Evolutionary conservation across 768 basidiomycete species (phyloP), one percentile per base, ranked within the genome.

Genomic region (Candolleomyces aberdarensis): DNA sequence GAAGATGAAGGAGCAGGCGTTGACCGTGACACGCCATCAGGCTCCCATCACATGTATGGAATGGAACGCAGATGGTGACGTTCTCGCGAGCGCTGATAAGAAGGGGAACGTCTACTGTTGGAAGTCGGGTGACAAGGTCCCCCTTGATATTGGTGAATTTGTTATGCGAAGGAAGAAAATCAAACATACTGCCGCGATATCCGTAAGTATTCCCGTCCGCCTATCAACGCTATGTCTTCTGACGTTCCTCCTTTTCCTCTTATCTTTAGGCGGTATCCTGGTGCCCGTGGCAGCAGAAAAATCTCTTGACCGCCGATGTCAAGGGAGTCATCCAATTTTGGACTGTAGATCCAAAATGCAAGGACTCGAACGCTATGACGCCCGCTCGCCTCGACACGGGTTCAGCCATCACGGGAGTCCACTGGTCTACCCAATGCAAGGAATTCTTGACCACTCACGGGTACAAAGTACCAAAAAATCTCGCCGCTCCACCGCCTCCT

Each of bases 391-490:
- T 83, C n/a, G 80, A 83, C 43, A 73, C 80, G 17, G 78, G 76
- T 26, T 82, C 86, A 10, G 83, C 85, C 61, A 83, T 94, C 56
- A 88, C 87, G 6, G 85, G 86, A 6, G 72, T 93, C 11, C 80
- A 88, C 57, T 92, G 86, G 70, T 91, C 92, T 15, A 84, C 87
- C 4, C 88, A 93, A 63, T 86, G 87, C 67, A 92, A 92, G 64
- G 94, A 96, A 67, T 73, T 97, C 40, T 73, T 96, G n/a, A 91
- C 85, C 47, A 91, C 92, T 2, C 91, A 94, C 66, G 92, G 75
- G 15, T 61, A 61, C 56, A 61, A 61, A 36, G 20, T 51, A 5
- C 60, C 60, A 9, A 40, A 43, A 51, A n/a, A 29, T 5, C 29
- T 20, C 39, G 20, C 51, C 5, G 13, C 44, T 19, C 41, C 40